Percentiles rank a stretch among this genome's conserved stretches.
Evolutionary conservation across 257 asterid species (phyloP).

Genomic region (Thymus quinquecostatus): DNA sequence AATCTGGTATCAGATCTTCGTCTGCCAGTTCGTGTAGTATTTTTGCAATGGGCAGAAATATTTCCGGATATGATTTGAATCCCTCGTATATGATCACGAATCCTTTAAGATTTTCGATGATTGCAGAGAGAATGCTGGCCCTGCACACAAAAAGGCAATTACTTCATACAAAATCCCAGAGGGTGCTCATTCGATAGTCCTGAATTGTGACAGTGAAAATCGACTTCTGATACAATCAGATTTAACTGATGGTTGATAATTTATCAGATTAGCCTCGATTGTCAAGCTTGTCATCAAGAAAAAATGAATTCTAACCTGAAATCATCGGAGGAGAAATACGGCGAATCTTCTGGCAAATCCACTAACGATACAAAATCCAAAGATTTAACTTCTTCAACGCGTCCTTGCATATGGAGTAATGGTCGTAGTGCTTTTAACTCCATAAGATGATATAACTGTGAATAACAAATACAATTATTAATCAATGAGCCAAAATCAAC

Average conservation of each 20-base stretch:
- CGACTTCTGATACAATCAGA: neutral
- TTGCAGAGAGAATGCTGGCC: constrained; percentile 64
- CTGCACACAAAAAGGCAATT: constrained; percentile 41
- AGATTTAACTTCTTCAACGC: constrained; percentile 48
- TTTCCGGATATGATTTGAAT: constrained; percentile 81
- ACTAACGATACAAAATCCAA: constrained; percentile 63
- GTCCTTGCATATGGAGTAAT: constrained; percentile 58
- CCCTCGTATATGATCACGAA: constrained; percentile 53
- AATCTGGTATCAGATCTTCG: constrained; percentile 59
- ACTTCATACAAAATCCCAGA: neutral
- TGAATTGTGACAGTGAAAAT: neutral
- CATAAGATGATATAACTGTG: constrained; percentile 79
- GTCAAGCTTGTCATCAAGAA: neutral
- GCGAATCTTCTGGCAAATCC: constrained; percentile 81
- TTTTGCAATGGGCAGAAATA: constrained; percentile 66
- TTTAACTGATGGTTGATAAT: neutral
- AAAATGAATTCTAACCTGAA: constrained; percentile 55
- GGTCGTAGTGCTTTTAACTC: constrained; percentile 70
- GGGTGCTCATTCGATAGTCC: neutral
- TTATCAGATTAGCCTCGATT: neutral
- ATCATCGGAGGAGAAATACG: constrained; percentile 63
- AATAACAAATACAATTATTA: constrained; percentile 19
- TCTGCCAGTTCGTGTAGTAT: constrained; percentile 53
- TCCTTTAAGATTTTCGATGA: constrained; percentile 69
- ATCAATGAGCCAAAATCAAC: constrained; percentile 7